phyloP scores from a whole-genome alignment of 148 eudicot genomes.

The Rhododendron ferrugineum region DNA sequence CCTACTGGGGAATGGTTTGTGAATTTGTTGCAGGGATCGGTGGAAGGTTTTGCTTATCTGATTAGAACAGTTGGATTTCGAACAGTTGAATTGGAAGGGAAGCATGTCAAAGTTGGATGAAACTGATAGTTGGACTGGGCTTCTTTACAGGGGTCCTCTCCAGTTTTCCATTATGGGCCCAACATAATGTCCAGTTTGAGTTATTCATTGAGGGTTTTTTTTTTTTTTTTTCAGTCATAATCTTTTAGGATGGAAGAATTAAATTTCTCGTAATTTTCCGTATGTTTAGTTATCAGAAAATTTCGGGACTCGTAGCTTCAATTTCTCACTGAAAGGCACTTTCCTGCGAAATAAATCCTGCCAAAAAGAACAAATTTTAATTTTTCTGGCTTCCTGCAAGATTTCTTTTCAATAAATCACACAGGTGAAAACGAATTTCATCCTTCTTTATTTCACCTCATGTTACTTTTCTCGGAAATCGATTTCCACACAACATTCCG shows the following conservation, averaged over 20 bases:
- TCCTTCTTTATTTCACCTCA: too few relatives aligned
- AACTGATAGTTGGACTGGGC: background rate
- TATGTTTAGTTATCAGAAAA: background rate
- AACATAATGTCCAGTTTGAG: background rate
- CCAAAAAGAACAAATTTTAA: too few relatives aligned
- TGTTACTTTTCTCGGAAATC: too few relatives aligned
- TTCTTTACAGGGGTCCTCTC: background rate
- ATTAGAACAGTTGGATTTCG: background rate
- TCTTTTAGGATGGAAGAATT: too few relatives aligned
- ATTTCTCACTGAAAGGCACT: background rate
- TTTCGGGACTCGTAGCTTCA: background rate
- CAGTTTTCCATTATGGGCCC: background rate
- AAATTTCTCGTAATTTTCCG: too few relatives aligned
- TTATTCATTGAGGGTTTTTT: background rate
- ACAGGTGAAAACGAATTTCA: background rate
- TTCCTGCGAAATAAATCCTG: background rate
- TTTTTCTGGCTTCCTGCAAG: background rate
- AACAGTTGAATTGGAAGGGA: background rate
- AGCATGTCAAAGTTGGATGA: background rate
- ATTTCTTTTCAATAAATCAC: too few relatives aligned
- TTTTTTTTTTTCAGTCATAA: too few relatives aligned
- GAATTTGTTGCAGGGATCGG: background rate
- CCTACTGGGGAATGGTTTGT: background rate
- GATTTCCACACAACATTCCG: too few relatives aligned
- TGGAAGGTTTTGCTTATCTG: background rate